Percentiles rank a stretch among this genome's conserved stretches.
phyloP scores from a whole-genome alignment of 805 yeast species.

The Metschnikowia peoriensis region DNA sequence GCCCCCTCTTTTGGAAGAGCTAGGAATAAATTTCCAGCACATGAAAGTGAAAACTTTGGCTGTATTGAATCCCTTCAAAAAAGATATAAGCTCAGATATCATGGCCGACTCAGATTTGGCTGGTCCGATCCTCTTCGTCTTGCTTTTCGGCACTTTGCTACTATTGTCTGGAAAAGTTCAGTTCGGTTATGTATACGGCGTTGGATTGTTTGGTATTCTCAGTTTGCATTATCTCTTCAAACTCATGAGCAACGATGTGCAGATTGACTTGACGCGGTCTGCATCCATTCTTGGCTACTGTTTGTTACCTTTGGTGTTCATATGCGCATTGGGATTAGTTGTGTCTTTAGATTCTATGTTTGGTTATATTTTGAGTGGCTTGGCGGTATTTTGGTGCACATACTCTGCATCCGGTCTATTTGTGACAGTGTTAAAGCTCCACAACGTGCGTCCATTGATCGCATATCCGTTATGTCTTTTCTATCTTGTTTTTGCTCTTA shows the following conservation, averaged over 20 bases:
- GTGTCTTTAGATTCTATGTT: conserved; percentile 64
- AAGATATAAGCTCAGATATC: conserved; percentile 61
- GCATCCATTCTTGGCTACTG: conserved; percentile 95
- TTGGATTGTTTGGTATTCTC: conserved; percentile 85
- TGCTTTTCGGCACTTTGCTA: conserved; percentile 79
- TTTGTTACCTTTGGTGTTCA: conserved; percentile 78
- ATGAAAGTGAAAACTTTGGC: conserved; percentile 81
- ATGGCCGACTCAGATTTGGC: conserved; percentile 91
- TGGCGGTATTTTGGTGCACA: conserved; percentile 87
- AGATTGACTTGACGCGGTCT: conserved; percentile 63
- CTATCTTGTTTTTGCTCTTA: conserved; percentile 90
- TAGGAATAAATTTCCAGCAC: conserved; percentile 89
- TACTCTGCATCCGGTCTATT: conserved; percentile 91
- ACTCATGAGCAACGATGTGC: conserved; percentile 70
- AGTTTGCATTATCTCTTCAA: conserved; percentile 82
- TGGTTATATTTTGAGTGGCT: conserved; percentile 67
- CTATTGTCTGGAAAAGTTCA: conserved; percentile 90
- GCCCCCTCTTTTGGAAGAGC: conserved; percentile 85
- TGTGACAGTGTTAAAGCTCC: conserved; percentile 76
- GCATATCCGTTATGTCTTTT: conserved; percentile 93
- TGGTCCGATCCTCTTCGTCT: conserved; percentile 88
- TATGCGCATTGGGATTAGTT: conserved; percentile 69
- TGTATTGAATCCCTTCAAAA: conserved; percentile 75
- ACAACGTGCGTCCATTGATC: conserved; percentile 82
- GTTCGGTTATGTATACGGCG: conserved; percentile 95